Evolutionary conservation across 1,284 basidiomycete genomes (phyloP).

Genomic region (Ustilago cynodontis): DNA sequence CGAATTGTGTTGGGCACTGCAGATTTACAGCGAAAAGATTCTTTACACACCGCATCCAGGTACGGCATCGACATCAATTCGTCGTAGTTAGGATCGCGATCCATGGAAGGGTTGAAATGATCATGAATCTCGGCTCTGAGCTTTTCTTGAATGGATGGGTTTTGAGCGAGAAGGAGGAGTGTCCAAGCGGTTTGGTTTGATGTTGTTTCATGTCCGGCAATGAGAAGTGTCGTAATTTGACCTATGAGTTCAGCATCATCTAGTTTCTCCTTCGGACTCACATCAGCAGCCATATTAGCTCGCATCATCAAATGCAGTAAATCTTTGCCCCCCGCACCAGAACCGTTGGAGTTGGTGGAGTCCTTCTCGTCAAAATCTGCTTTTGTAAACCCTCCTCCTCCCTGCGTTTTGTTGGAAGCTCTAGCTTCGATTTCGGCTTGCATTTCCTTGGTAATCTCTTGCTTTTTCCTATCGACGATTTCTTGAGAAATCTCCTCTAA

Average conservation of each 20-base stretch:
- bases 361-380: conserved; percentile 54
- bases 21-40: conserved; percentile 51
- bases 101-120: conserved; percentile 36
- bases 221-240: conserved; percentile 64
- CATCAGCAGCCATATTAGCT: conserved; percentile 63
- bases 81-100: conserved; percentile 54
- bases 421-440: conserved; percentile 24
- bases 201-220: conserved; percentile 68
- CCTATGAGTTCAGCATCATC: conserved; percentile 61
- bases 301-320: conserved; percentile 64
- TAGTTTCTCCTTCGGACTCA: conserved; percentile 45
- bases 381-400: conserved; percentile 39
- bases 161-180: conserved; percentile 47
- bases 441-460: conserved; percentile 57
- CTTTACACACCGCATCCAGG: conserved; percentile 61
- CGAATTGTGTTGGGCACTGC: conserved; percentile 60
- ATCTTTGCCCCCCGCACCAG: conserved; percentile 53
- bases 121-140: conserved; percentile 61
- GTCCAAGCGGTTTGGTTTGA: conserved; percentile 65
- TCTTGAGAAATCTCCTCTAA: conserved; percentile 46
- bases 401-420: neutral
- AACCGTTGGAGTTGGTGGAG: neutral
- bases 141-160: conserved; percentile 46
- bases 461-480: conserved; percentile 55
- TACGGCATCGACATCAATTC: conserved; percentile 56